Conservation (phyloP, 2,329 filamentous ascomycete genomes). For the Ascochyta lentis region DNA sequence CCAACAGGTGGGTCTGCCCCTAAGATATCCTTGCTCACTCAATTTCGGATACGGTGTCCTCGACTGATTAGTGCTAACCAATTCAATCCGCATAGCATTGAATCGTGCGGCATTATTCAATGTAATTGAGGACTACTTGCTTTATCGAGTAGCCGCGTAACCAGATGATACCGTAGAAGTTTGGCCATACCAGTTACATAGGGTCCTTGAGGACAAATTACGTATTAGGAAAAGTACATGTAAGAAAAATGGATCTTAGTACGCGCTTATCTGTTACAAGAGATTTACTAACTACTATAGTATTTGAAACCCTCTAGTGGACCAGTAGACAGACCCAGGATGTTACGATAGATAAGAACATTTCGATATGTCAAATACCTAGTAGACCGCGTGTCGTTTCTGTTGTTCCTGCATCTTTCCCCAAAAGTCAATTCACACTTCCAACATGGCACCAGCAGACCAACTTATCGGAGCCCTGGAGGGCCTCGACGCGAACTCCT, state of each 20-base stretch:
- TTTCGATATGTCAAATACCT: constrained; percentile 8
- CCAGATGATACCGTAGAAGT: constrained; percentile 6
- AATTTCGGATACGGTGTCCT: constrained; percentile 9
- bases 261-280: constrained; percentile 14
- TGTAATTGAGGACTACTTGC: constrained; percentile 2
- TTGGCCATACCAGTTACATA: constrained; percentile 8
- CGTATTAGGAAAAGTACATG: constrained; percentile 11
- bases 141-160: constrained; percentile 11
- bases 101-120: constrained; percentile 2
- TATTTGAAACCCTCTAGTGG: constrained; percentile 5
- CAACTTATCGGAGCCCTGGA: constrained; percentile 16
- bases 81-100: constrained; percentile 5
- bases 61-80: constrained; percentile 3
- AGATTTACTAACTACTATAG: constrained; percentile 14
- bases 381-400: constrained; percentile 6
- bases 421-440: constrained; percentile 3
- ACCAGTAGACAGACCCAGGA: constrained; percentile 3
- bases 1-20: constrained; percentile 8
- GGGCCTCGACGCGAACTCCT: constrained; percentile 12
- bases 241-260: constrained; percentile 12
- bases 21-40: constrained; percentile 12
- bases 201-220: constrained; percentile 9
- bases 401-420: constrained; percentile 7
- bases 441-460: constrained; percentile 17
- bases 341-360: constrained; percentile 10